Evolutionary conservation across 139 green algal species (phyloP).

Genomic region (Haematococcus sp.): DNA sequence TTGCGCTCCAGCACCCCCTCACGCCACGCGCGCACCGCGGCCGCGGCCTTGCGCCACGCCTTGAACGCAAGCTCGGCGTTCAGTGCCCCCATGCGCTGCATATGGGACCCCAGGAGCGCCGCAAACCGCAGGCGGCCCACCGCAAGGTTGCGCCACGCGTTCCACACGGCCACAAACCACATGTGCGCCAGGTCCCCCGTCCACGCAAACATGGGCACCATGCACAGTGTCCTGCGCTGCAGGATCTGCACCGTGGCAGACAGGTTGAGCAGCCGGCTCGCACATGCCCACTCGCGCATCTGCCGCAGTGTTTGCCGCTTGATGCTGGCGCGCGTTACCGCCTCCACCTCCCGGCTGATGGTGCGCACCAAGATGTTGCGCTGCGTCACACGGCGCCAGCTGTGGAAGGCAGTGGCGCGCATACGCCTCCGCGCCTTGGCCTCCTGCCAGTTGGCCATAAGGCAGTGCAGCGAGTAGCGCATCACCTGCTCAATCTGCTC

Average conservation of each 20-base stretch:
- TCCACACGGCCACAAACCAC: conserved; percentile 9
- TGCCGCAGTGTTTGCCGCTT: not conserved
- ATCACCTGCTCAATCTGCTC: conserved; percentile 34
- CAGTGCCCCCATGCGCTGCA: conserved; percentile 7
- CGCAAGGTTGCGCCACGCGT: conserved; percentile 12
- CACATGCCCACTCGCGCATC: conserved; percentile 3
- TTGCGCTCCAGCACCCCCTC: too few species aligned
- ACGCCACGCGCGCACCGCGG: too few species aligned
- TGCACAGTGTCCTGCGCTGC: conserved; percentile 2
- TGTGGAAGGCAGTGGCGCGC: conserved; percentile 7
- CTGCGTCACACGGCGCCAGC: not conserved
- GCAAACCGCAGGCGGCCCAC: conserved; percentile 25
- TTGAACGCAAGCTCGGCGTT: conserved; percentile 24
- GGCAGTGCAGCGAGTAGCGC: conserved; percentile 29
- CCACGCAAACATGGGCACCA: conserved; percentile 4
- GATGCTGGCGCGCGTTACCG: not conserved
- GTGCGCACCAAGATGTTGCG: conserved; percentile 5
- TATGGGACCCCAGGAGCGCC: conserved; percentile 26
- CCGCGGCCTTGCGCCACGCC: conserved; percentile 18
- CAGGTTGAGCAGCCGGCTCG: conserved; percentile 1
- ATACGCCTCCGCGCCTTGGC: conserved; percentile 9
- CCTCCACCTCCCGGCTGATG: not conserved
- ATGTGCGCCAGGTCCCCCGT: conserved; percentile 7
- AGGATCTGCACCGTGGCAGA: conserved; percentile 4
- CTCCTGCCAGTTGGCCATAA: conserved; percentile 45